Base-by-base conservation (phyloP, 2,329 filamentous ascomycete species). In the Curvularia spicifera region DNA sequence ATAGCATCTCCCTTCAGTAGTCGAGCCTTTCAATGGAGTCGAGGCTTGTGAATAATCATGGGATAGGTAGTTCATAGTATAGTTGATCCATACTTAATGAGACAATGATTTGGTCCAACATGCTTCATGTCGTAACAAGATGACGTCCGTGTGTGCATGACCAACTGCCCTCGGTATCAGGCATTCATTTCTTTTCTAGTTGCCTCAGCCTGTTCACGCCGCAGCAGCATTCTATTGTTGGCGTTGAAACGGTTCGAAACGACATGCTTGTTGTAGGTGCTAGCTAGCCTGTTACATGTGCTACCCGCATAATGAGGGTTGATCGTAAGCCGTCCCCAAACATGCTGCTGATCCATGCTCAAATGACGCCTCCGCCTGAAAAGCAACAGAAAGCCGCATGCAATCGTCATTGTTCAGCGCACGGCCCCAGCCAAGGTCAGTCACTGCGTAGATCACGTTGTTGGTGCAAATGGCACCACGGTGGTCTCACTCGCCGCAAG, bases 401-500 rank as follows among this genome's bases (percentile, higher is more conserved):
- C 47, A 39, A 29, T 28, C 47, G 24, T 29, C 33, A 39, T 37
- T 49, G 22, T 39, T 40, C 47, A 20, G 47, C 15, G 47, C 33
- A 49, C 33, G 33, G 47, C 7, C 33, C 29, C 35, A 15, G 10
- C 33, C 47, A 12, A 10, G 13, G 31, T 49, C 47, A 40, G 33
- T 15, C 33, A 13, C 18, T 18, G 18, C 18, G 35, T 18, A 29
- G 20, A 46, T 53, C 31, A 45, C 31, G 20, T 18, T 29, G 13
- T 22, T 22, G 31, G 15, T 46, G 42, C 31, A 20, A n/a, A 28
- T 29, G 33, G 40, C 8, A 12, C 43, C 45, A 24, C 31, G 55
- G 60, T 64, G 61, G 67, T 44, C 66, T 63, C 62, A 56, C 65
- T 61, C 59, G 62, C 61, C 51, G 55, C 61, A 33, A 60, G 51